phyloP scores from a whole-genome alignment of 108 stramenopile species.

The Skeletonema potamos region DNA sequence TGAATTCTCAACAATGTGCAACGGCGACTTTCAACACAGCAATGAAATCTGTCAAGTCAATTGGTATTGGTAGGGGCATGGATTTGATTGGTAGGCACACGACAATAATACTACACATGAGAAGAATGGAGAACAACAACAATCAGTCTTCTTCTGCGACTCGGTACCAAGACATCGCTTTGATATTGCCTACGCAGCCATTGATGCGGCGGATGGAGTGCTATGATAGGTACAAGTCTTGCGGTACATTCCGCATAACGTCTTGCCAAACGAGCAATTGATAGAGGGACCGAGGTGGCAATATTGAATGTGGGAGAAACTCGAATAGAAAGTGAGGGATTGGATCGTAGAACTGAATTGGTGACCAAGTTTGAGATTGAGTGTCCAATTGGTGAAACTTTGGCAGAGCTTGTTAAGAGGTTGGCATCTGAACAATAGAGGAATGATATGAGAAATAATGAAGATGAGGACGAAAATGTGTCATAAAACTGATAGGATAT shows the following conservation, averaged over 20 bases:
- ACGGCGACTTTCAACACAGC: no score
- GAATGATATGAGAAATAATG: no score
- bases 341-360: conserved; percentile 20
- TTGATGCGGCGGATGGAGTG: conserved; percentile 77
- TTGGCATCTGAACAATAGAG: no score
- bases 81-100: no score
- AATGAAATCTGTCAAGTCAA: no score
- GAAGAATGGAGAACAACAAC: no score
- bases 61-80: no score
- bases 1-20: no score
- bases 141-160: conserved; percentile 93
- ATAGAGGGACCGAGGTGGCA: conserved; percentile 64
- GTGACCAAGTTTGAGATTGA: conserved; percentile 54
- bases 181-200: conserved; percentile 56
- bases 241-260: conserved; percentile 89
- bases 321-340: conserved; percentile 74
- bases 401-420: conserved; percentile 33
- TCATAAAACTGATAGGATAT: no score
- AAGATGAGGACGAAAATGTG: no score
- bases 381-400: conserved; percentile 50
- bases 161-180: conserved; percentile 75
- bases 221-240: conserved; percentile 88
- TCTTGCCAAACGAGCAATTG: conserved; percentile 63
- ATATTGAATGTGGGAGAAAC: conserved; percentile 93
- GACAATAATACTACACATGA: no score